These are phyloP conservation scores for Friedmanniomyces simplex DNA, from an alignment of 495 filamentous ascomycete genomes.

Conservation along the genomic window DNA sequence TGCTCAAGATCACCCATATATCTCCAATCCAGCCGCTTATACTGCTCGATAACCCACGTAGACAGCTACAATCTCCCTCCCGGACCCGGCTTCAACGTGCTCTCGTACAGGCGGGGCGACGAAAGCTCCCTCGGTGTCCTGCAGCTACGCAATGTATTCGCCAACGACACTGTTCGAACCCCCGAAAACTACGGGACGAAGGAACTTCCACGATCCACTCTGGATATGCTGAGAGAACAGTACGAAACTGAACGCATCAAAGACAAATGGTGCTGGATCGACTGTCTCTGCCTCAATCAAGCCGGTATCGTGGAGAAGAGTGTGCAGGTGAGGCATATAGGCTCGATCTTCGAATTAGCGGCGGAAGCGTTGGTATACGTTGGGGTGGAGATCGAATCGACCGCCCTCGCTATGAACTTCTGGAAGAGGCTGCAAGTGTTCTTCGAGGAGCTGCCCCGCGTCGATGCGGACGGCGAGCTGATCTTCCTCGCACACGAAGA, in stretches of 20 bases:
- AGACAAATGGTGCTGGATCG: neutral
- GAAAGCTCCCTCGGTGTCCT: neutral
- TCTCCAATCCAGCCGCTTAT: neutral
- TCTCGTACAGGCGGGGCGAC: constrained; percentile 2
- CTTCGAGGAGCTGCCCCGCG: neutral
- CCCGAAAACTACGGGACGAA: neutral
- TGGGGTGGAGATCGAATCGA: neutral
- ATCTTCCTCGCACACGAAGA: neutral
- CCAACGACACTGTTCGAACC: neutral
- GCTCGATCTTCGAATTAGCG: neutral
- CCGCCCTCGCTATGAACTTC: neutral
- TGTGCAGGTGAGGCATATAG: neutral
- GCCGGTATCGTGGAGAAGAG: neutral
- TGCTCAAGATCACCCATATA: neutral
- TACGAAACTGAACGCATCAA: neutral
- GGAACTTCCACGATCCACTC: neutral
- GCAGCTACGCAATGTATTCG: neutral
- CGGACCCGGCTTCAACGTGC: neutral
- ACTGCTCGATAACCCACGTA: neutral
- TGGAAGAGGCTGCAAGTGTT: neutral
- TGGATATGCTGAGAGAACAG: neutral
- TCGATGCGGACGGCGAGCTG: neutral
- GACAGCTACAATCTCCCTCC: neutral
- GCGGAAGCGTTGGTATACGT: neutral
- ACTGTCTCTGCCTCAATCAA: neutral